These are phyloP conservation scores for Amanita exitialis DNA, from an alignment of 768 basidiomycete genomes.

Conservation along the genomic window DNA sequence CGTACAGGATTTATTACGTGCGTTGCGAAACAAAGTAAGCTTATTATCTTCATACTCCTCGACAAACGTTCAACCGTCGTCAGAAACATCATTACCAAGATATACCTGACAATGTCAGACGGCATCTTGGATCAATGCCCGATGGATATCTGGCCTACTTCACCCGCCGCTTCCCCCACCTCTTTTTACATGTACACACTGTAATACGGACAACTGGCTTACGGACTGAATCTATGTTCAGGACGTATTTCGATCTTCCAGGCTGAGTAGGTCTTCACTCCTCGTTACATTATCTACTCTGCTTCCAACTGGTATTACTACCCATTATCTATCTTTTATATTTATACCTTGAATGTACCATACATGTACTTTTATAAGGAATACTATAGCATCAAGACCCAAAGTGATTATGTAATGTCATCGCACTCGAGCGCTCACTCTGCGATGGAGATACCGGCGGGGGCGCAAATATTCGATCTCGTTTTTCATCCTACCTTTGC, in stretches of 20 bases:
- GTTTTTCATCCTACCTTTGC: conserved; percentile 71
- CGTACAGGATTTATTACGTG: conserved; percentile 87
- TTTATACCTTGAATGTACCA: conserved; percentile 6
- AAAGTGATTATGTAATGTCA: background rate
- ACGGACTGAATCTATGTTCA: conserved; percentile 82
- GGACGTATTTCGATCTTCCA: conserved; percentile 72
- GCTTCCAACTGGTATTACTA: background rate
- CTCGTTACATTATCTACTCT: background rate
- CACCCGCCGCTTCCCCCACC: conserved; percentile 80
- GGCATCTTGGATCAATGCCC: conserved; percentile 84
- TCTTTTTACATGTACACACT: conserved; percentile 89
- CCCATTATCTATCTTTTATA: background rate
- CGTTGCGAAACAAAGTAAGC: conserved; percentile 88
- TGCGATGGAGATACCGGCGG: conserved; percentile 57
- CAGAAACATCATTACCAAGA: conserved; percentile 99
- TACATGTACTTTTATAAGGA: conserved; percentile 5
- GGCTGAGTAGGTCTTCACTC: conserved; percentile 14
- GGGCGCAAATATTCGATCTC: conserved; percentile 82
- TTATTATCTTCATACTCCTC: background rate
- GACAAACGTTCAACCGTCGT: background rate
- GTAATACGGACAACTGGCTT: conserved; percentile 69
- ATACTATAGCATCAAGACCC: background rate
- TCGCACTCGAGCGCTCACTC: conserved; percentile 17
- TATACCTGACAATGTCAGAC: conserved; percentile 83
- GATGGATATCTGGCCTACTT: conserved; percentile 91